phyloP scores from a whole-genome alignment of 1,139 yeast genomes.

The Protomyces inundatus region DNA sequence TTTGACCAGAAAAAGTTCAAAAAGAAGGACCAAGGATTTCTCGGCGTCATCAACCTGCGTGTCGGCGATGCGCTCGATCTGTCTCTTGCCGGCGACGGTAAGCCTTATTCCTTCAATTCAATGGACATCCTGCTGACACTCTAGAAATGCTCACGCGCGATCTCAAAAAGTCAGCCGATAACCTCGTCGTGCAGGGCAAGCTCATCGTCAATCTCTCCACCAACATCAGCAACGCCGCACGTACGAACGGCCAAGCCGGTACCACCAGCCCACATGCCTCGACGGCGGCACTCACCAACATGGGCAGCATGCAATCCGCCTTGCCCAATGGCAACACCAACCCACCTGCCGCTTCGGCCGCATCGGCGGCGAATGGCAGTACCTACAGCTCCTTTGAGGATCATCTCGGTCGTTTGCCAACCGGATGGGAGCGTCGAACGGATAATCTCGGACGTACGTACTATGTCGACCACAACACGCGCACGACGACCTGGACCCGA shows the following conservation, averaged over 20 bases:
- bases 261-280: slow-evolving; percentile 33
- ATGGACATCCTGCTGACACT: slow-evolving; percentile 30
- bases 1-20: slow-evolving; percentile 96
- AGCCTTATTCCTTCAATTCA: background rate
- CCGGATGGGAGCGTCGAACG: slow-evolving; percentile 98
- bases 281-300: slow-evolving; percentile 30
- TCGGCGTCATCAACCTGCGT: slow-evolving; percentile 90
- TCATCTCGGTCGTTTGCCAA: slow-evolving; percentile 90
- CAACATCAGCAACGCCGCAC: slow-evolving; percentile 47
- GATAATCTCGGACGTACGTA: slow-evolving; percentile 96
- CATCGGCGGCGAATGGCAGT: slow-evolving; percentile 40
- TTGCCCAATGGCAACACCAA: slow-evolving; percentile 29
- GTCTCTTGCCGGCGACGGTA: slow-evolving; percentile 45
- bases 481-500: slow-evolving; percentile 97
- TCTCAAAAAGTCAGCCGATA: slow-evolving; percentile 84
- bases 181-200: slow-evolving; percentile 86
- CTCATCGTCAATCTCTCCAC: slow-evolving; percentile 55
- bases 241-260: slow-evolving; percentile 23
- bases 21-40: slow-evolving; percentile 97
- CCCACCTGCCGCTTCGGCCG: slow-evolving; percentile 34
- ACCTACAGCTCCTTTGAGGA: slow-evolving; percentile 92
- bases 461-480: slow-evolving; percentile 94
- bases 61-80: slow-evolving; percentile 85
- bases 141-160: slow-evolving; percentile 85
- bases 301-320: slow-evolving; percentile 27